Conservation (phyloP, 331 rosid species). For the Malus hybrid region DNA sequence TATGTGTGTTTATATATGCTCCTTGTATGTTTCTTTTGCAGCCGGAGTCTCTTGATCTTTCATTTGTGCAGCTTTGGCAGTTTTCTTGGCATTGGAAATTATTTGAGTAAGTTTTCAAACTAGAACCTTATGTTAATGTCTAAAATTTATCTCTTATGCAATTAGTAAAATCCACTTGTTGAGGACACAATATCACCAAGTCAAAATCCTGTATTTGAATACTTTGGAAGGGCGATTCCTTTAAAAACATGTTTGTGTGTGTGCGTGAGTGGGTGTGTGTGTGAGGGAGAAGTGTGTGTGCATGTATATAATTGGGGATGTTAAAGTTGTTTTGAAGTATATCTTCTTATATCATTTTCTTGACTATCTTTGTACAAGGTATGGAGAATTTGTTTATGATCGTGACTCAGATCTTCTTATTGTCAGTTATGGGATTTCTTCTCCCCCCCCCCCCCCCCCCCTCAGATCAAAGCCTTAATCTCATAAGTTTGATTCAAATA, state of each 20-base stretch:
- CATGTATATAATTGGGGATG: neutral
- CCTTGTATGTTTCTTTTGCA: slow-evolving; percentile 35
- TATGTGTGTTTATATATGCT: slow-evolving; percentile 2
- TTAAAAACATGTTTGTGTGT: no score
- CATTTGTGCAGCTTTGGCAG: slow-evolving; percentile 84
- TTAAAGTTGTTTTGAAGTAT: neutral
- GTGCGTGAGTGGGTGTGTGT: neutral
- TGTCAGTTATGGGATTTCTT: slow-evolving; percentile 50
- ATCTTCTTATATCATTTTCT: slow-evolving; percentile 4
- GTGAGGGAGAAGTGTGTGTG: neutral
- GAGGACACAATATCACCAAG: neutral
- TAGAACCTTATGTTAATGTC: neutral
- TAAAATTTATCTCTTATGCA: neutral
- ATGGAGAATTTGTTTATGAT: slow-evolving; percentile 86
- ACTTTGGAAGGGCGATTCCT: neutral
- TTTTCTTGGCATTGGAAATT: slow-evolving; percentile 78
- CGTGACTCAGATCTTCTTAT: slow-evolving; percentile 92
- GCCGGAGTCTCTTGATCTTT: slow-evolving; percentile 86
- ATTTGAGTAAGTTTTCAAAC: slow-evolving; percentile 63
- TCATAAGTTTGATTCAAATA: slow-evolving; percentile 1
- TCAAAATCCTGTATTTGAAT: neutral
- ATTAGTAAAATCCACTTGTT: neutral
- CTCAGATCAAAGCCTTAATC: neutral
- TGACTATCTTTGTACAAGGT: slow-evolving; percentile 36
- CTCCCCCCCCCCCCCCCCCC: neutral